Base-by-base conservation (phyloP, 805 yeast species). In the Wickerhamiella shivajii region DNA sequence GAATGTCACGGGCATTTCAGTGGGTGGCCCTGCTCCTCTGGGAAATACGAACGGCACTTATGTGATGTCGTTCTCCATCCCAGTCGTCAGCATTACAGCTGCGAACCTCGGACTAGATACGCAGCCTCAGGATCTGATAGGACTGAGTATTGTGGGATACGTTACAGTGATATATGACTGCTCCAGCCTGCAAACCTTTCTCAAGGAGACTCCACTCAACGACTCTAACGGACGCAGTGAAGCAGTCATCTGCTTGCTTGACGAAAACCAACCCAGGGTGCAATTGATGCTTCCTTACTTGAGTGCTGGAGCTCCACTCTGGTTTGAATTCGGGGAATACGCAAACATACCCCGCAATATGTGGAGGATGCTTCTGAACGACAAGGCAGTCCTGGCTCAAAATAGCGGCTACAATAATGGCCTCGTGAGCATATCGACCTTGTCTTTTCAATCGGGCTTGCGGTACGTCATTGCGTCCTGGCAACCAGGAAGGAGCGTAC, bases 81-180 rank as follows among this genome's bases (percentile, higher is more conserved):
- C 34, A 2, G 21, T 31, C 16, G 18, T 31, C 12, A 15, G n/a
- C 13, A 6, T 40, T 25, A 27, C 11, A 39, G 17, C 7, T 45
- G 31, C 36, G 44, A 3, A 30, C 42, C 7, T 38, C 46, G 5
- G 27, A 42, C 7, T 44, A 46, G 0, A 24, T 36, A n/a, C 18
- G 5, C 9, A 11, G 19, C 19, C 4, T 13, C 21, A 3, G 24
- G 18, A 22, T 15, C 18, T 27, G 13, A 22, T 6, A 29, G 12
- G 20, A 31, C 22, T 9, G 26, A 15, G 25, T 25, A 11, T 26
- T 4, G 6, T 38, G 2, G 49, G 49, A 14, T 45, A 28, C 14
- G 46, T 39, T 3, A 44, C 49, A 9, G 42, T 36, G 12, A 14
- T 42, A 5, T 39, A 40, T 18, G 33, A 29, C 18, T 26, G 38